Conservation (phyloP, 768 basidiomycete species). For the Neoboletus magnificus region DNA sequence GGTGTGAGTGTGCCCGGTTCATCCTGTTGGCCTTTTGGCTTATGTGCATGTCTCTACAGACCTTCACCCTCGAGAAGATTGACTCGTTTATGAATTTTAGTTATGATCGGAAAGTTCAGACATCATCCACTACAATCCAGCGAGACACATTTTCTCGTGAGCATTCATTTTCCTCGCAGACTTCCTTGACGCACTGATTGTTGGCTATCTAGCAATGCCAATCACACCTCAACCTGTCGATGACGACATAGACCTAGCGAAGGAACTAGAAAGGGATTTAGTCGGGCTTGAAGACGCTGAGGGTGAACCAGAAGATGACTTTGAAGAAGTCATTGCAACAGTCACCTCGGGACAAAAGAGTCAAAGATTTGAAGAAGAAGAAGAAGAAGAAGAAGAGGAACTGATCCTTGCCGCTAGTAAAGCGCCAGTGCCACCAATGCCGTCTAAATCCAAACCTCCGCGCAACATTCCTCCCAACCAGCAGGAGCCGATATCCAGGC, state of each 20-base stretch:
- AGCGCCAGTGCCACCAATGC: conserved; percentile 21
- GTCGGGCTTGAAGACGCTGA: conserved; percentile 35
- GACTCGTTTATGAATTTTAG: conserved; percentile 60
- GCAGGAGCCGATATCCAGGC: conserved; percentile 21
- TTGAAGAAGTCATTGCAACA: conserved; percentile 39
- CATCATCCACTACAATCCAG: conserved; percentile 19
- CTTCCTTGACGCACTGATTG: conserved; percentile 1
- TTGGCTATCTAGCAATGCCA: conserved; percentile 14
- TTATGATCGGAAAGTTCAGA: conserved; percentile 45
- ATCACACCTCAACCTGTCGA: conserved; percentile 24
- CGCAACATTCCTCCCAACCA: conserved; percentile 24
- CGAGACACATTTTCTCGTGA: conserved; percentile 23
- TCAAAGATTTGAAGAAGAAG: conserved; percentile 30
- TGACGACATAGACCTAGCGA: conserved; percentile 28
- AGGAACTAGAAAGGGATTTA: conserved; percentile 27
- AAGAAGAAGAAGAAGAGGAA: conserved; percentile 33
- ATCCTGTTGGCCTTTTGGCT: neutral
- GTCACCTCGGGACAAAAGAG: conserved; percentile 26
- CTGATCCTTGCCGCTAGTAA: conserved; percentile 23
- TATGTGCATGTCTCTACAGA: conserved; percentile 39
- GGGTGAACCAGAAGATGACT: conserved; percentile 43
- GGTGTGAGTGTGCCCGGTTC: conserved; percentile 47
- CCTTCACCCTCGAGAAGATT: conserved; percentile 71
- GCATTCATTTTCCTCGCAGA: neutral
- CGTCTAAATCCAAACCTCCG: conserved; percentile 34